Base-by-base conservation (phyloP, 495 filamentous ascomycete species). In the Trichoderma gamsii region DNA sequence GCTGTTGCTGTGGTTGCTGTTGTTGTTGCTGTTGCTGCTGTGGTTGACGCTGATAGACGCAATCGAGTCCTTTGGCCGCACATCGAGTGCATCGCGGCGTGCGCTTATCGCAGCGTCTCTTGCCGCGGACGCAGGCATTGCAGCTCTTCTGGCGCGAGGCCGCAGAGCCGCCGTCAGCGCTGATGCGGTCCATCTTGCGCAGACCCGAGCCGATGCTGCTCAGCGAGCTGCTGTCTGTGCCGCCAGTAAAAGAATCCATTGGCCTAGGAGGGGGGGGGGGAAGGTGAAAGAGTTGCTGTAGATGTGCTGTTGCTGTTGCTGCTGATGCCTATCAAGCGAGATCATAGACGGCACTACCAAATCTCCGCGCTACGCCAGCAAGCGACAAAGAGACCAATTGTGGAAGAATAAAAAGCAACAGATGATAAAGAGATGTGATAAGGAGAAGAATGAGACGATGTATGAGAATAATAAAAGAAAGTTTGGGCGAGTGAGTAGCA, bases 101-200 rank as follows among this genome's bases (percentile, higher is more conserved):
- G 32, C 68, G 69, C 70, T 76, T 77, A 66, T 80, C 77, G 68
- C 77, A 79, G 23, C 75, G 72, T 52, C 77, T 67, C 68, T 78
- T 80, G 68, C 70, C 70, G 64, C 69, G 71, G 32, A 79, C 77
- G 64, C 78, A 80, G 41, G 72, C 71, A 41, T 78, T 74, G 71
- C 77, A 79, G 69, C 71, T 80, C 72, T 76, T 78, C 67, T 77
- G 77, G 65, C 75, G 69, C 44, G 76, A 75, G 16, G 68, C 66
- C 67, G 64, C 67, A 25, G 41, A 21, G 16, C 43, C 46, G n/a
- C 41, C 65, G 11, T 56, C 63, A 15, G 35, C 63, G 63, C 35
- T 65, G n/a, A 16, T 8, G 63, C 35, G 63, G 13, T 44, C 41
- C 63, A 41, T 32, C 41, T 32, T 61, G 56, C 56, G 56, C 25